Conservation (phyloP, 306 rosid species). For the Phaseolus lunatus region DNA sequence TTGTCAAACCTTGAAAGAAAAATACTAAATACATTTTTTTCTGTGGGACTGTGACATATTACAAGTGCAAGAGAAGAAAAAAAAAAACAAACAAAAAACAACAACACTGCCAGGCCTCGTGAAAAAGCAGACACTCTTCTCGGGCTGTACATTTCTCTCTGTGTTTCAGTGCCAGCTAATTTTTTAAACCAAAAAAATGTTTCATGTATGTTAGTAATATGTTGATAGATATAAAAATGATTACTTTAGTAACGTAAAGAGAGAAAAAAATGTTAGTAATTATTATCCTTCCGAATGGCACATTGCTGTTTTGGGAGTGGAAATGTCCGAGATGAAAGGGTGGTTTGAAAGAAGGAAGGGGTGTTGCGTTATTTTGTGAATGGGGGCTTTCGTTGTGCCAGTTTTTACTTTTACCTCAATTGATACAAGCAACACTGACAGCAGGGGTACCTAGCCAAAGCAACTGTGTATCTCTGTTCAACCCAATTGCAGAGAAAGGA, state of each 20-base stretch:
- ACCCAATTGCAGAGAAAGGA: conserved; percentile 19
- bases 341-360: background rate
- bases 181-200: background rate
- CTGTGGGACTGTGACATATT: conserved; percentile 46
- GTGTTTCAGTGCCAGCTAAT: conserved; percentile 39
- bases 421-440: conserved; percentile 48
- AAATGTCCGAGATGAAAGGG: background rate
- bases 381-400: conserved; percentile 47
- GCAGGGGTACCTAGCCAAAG: conserved; percentile 35
- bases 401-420: conserved; percentile 42
- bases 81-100: conserved; percentile 44
- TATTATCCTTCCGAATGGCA: background rate
- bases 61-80: conserved; percentile 3
- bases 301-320: conserved; percentile 27
- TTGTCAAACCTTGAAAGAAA: conserved; percentile 42
- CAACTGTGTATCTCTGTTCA: conserved; percentile 45
- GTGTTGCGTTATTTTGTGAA: conserved; percentile 39
- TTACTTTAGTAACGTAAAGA: background rate
- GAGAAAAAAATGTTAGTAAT: background rate
- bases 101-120: conserved; percentile 47
- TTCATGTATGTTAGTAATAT: background rate
- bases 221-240: no score
- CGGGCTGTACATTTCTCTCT: conserved; percentile 30
- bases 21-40: conserved; percentile 39
- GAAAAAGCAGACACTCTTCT: conserved; percentile 43